phyloP scores from a whole-genome alignment of 768 basidiomycete genomes.

The Obba rivulosa region DNA sequence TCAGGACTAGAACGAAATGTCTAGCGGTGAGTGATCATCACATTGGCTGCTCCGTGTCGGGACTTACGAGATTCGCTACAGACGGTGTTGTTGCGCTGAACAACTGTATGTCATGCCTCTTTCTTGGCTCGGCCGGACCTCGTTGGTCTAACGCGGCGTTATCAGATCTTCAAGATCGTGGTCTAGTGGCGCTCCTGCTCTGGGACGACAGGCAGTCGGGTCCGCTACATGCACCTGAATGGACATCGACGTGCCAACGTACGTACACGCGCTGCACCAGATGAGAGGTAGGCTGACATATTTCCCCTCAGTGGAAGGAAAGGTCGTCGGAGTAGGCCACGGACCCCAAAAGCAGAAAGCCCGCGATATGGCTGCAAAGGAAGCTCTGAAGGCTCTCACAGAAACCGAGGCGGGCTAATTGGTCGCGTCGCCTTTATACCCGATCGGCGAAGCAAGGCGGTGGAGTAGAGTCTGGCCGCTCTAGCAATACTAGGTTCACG shows the following conservation, averaged over 20 bases:
- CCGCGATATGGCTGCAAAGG: constrained; percentile 10
- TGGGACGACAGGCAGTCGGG: constrained; percentile 49
- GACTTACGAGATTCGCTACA: neutral
- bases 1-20: too few relatives aligned
- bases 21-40: too few relatives aligned
- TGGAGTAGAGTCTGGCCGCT: too few relatives aligned
- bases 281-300: neutral
- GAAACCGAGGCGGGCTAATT: too few relatives aligned
- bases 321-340: constrained; percentile 42
- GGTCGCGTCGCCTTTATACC: too few relatives aligned
- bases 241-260: constrained; percentile 63
- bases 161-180: constrained; percentile 30
- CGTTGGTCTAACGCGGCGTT: neutral
- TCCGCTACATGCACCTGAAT: constrained; percentile 38
- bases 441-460: too few relatives aligned
- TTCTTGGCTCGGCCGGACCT: too few relatives aligned
- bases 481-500: too few relatives aligned
- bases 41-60: too few relatives aligned
- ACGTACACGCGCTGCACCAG: neutral
- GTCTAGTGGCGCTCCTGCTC: constrained; percentile 50
- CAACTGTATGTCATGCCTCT: constrained; percentile 28
- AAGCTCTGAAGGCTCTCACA: constrained; percentile 5
- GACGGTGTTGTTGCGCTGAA: constrained; percentile 27
- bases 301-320: constrained; percentile 42
- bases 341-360: constrained; percentile 43